phyloP scores from a whole-genome alignment of 495 filamentous ascomycete species.

The Aspergillus taichungensis region DNA sequence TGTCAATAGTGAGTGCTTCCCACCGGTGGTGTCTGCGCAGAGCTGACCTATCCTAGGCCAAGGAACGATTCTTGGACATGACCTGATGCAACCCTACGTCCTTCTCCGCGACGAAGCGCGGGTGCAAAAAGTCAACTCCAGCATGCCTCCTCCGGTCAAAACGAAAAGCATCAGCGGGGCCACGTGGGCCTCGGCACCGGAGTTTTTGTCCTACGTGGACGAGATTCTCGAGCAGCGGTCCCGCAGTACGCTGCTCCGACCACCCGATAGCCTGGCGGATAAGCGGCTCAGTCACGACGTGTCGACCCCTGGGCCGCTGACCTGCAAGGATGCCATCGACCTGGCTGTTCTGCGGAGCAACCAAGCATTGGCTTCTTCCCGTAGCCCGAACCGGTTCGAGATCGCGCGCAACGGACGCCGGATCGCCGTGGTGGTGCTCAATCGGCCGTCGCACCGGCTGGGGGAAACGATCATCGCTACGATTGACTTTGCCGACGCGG shows the following conservation, averaged over 20 bases:
- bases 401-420: constrained; percentile 81
- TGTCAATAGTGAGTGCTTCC: constrained; percentile 54
- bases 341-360: constrained; percentile 80
- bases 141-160: constrained; percentile 15
- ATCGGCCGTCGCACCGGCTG: constrained; percentile 83
- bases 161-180: constrained; percentile 31
- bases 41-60: constrained; percentile 30
- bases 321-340: constrained; percentile 81
- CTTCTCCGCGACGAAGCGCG: constrained; percentile 76
- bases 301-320: constrained; percentile 23
- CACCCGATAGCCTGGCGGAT: constrained; percentile 62
- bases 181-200: constrained; percentile 36
- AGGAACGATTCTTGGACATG: constrained; percentile 67
- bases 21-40: not conserved
- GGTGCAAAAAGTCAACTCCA: constrained; percentile 27
- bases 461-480: constrained; percentile 77
- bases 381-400: constrained; percentile 80
- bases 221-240: constrained; percentile 59
- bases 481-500: constrained; percentile 67
- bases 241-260: constrained; percentile 43
- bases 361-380: constrained; percentile 45
- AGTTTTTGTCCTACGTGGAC: constrained; percentile 72
- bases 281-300: constrained; percentile 39
- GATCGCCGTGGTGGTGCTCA: constrained; percentile 79
- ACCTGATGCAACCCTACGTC: constrained; percentile 89